phyloP scores from a whole-genome alignment of 768 basidiomycete genomes.

The Jaapia argillacea region DNA sequence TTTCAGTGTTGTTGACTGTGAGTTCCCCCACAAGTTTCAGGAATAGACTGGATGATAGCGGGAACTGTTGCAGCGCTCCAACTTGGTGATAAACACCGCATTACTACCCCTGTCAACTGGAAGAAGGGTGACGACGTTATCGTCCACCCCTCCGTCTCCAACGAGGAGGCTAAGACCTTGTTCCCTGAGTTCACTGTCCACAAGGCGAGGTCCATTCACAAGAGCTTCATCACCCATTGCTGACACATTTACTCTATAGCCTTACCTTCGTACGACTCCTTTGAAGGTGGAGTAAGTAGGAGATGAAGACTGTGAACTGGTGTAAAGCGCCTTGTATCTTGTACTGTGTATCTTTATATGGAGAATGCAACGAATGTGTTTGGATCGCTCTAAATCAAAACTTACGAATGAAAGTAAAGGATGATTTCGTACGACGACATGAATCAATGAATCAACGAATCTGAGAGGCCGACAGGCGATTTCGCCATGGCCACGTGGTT shows the following conservation, averaged over 20 bases:
- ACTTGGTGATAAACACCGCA: constrained; percentile 73
- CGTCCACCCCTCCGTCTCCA: constrained; percentile 73
- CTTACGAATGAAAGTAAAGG: too few relatives aligned
- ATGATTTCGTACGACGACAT: too few relatives aligned
- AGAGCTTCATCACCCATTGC: background rate
- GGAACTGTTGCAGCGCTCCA: constrained; percentile 52
- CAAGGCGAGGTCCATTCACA: constrained; percentile 45
- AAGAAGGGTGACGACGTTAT: constrained; percentile 90
- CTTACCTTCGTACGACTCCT: constrained; percentile 83
- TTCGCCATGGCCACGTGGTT: too few relatives aligned
- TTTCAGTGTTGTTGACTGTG: constrained; percentile 63
- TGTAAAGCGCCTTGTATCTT: too few relatives aligned
- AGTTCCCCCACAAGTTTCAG: constrained; percentile 12
- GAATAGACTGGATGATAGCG: constrained; percentile 17
- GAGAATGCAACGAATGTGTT: too few relatives aligned
- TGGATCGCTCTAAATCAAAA: too few relatives aligned
- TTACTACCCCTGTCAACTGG: constrained; percentile 95
- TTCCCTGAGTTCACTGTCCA: constrained; percentile 81
- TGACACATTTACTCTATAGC: constrained; percentile 27
- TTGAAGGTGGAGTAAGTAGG: constrained; percentile 17
- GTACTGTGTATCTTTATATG: too few relatives aligned
- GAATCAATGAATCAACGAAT: too few relatives aligned
- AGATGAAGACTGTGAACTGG: background rate
- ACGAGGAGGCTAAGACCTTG: constrained; percentile 84
- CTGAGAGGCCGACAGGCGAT: too few relatives aligned